These are phyloP conservation scores for Thinopyrum elongatum DNA, from an alignment of 176 grass and related monocot genomes.

Conservation along the genomic window DNA sequence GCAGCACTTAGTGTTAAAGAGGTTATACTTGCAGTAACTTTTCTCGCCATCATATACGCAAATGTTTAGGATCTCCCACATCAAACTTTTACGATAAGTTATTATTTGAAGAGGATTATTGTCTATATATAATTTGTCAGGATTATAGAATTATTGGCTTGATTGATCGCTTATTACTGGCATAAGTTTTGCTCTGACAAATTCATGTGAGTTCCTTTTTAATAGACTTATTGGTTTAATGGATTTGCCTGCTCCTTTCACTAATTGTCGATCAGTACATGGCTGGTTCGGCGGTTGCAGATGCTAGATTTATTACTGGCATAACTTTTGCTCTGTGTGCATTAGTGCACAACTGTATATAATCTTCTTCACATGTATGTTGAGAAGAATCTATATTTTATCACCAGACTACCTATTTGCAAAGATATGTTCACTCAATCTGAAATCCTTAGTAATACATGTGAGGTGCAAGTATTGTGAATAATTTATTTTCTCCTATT, in stretches of 20 bases:
- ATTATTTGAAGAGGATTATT: background rate
- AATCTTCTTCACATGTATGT: background rate
- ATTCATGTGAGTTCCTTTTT: background rate
- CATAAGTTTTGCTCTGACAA: too few species aligned
- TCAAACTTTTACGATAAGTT: background rate
- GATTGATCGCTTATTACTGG: too few species aligned
- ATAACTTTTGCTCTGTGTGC: background rate
- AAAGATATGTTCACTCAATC: background rate
- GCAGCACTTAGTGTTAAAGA: slow-evolving; percentile 98
- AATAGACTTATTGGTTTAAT: background rate
- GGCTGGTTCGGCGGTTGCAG: background rate
- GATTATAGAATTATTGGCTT: too few species aligned
- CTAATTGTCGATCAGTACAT: background rate
- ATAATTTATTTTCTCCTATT: background rate
- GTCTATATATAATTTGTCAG: background rate
- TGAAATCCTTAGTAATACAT: background rate
- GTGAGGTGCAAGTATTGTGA: background rate
- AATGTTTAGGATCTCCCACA: background rate
- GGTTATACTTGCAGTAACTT: slow-evolving; percentile 37
- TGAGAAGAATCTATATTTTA: too few species aligned
- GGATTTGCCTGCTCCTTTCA: background rate
- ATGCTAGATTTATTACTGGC: background rate
- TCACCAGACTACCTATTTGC: background rate
- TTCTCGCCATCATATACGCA: slow-evolving; percentile 6
- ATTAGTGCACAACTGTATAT: background rate